Evolutionary conservation across 179 eudicot species (phyloP).

Genomic region (Spinacia oleracea): DNA sequence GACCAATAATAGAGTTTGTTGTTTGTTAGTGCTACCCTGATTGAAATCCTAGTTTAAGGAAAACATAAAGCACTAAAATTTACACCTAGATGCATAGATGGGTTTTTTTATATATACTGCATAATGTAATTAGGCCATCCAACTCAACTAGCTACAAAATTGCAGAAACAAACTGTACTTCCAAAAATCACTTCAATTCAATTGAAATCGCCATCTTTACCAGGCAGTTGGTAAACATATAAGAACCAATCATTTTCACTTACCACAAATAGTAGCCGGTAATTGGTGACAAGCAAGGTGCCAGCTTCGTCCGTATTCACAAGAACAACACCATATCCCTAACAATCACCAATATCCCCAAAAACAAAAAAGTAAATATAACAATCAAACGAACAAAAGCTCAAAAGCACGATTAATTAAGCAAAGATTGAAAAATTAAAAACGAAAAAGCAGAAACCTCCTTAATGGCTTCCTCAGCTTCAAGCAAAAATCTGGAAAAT

Average conservation of each 20-base stretch:
- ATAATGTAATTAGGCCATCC: neutral
- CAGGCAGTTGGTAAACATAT: neutral
- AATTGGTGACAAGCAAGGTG: constrained; percentile 80
- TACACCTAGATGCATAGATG: no score
- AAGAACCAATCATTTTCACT: constrained; percentile 24
- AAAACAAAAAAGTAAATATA: neutral
- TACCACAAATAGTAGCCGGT: constrained; percentile 89
- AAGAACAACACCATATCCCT: constrained; percentile 92
- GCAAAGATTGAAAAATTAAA: neutral
- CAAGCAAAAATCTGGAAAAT: constrained; percentile 59
- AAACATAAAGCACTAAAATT: no score
- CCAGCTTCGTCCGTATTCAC: constrained; percentile 92
- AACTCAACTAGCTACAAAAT: neutral
- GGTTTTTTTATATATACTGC: neutral
- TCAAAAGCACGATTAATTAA: neutral
- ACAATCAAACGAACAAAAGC: neutral
- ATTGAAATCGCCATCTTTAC: neutral
- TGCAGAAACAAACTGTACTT: neutral
- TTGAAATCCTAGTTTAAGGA: no score
- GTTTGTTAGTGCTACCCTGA: no score
- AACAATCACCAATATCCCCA: constrained; percentile 8
- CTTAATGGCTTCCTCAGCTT: constrained; percentile 67
- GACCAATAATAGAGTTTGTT: no score
- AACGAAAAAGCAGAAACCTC: constrained; percentile 42
- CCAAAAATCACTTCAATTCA: neutral